Base-by-base conservation (phyloP, 2,329 filamentous ascomycete species). In the Coniella vitis region DNA sequence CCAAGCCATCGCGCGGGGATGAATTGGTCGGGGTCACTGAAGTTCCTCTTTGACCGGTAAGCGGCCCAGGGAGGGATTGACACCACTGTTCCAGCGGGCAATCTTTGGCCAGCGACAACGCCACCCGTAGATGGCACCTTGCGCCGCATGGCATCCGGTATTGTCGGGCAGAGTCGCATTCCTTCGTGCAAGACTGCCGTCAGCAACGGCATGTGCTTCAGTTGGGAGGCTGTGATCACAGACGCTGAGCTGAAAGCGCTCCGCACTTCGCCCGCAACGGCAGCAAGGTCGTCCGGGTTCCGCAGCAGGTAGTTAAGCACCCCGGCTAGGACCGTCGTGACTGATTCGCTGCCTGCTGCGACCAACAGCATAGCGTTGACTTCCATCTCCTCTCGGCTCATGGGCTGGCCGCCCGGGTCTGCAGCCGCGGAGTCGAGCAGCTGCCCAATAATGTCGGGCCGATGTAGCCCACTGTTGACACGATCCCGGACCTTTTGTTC, bases 311-410 rank as follows among this genome's bases (percentile, higher is more conserved):
- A 45, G 38, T 41, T 45, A 19, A 45, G 17, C n/a, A 46, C 16
- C 16, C 48, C 42, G 21, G 48, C 32, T 14, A 49, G 22, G 9
- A 46, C 37, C 14, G 48, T 49, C 20, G 48, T 45, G 42, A 40
- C 43, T 12, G 48, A 45, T 46, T 49, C 42, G 43, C 42, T 45
- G 17, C 47, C 47, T 19, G 42, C 47, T 19, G 38, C 47, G 16
- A 49, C 38, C 20, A 49, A 13, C 8, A 45, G 35, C 21, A 45
- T 40, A 16, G 47, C 41, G 31, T 49, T 49, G 29, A 45, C 38
- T 21, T 49, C 41, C 47, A 49, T 49, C 37, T 45, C 42, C 41
- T 45, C 38, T 13, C 44, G 44, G 17, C 37, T 47, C 44, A 47
- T 47, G 32, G 43, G 32, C 35, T 31, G 21, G 43, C 12, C 13